These are phyloP conservation scores for Thermothielavioides terrestris DNA, from an alignment of 495 filamentous ascomycete species.

Conservation along the genomic window DNA sequence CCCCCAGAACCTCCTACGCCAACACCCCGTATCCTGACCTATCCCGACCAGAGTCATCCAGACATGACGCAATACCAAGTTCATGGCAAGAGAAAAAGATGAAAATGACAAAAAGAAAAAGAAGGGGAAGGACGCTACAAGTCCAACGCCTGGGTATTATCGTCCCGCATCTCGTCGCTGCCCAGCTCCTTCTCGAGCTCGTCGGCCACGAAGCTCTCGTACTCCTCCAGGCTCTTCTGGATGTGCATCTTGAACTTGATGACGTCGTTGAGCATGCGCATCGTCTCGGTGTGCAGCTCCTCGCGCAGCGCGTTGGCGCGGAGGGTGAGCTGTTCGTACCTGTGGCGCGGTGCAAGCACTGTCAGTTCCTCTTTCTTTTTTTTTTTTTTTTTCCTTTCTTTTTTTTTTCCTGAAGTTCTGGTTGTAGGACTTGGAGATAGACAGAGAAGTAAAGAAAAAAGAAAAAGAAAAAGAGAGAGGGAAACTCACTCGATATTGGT, in stretches of 20 bases:
- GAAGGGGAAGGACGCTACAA: not conserved
- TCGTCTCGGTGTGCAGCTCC: conserved; percentile 90
- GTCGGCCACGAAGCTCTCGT: conserved; percentile 83
- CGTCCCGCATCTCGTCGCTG: conserved; percentile 37
- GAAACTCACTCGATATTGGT: conserved; percentile 78
- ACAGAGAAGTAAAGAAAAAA: not conserved
- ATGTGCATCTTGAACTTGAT: conserved; percentile 98
- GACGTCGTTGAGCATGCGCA: conserved; percentile 91
- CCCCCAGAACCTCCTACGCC: too few relatives aligned
- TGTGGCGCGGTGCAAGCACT: conserved; percentile 27
- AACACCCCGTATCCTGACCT: not conserved
- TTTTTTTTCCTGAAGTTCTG: too few relatives aligned
- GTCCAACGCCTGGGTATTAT: conserved; percentile 22
- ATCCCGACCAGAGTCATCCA: not conserved
- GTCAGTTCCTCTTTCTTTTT: conserved; percentile 10
- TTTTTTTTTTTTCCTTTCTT: not conserved
- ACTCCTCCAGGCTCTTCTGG: conserved; percentile 83
- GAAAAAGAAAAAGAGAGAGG: not conserved
- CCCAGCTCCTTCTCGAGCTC: conserved; percentile 79
- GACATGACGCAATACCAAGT: too few relatives aligned
- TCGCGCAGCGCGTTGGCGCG: conserved; percentile 77
- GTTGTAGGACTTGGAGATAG: too few relatives aligned
- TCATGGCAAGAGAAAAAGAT: too few relatives aligned
- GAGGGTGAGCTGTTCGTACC: conserved; percentile 83
- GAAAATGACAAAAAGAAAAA: not conserved